phyloP scores from a whole-genome alignment of 2,329 filamentous ascomycete species.

The Alternaria hordeiaustralica region DNA sequence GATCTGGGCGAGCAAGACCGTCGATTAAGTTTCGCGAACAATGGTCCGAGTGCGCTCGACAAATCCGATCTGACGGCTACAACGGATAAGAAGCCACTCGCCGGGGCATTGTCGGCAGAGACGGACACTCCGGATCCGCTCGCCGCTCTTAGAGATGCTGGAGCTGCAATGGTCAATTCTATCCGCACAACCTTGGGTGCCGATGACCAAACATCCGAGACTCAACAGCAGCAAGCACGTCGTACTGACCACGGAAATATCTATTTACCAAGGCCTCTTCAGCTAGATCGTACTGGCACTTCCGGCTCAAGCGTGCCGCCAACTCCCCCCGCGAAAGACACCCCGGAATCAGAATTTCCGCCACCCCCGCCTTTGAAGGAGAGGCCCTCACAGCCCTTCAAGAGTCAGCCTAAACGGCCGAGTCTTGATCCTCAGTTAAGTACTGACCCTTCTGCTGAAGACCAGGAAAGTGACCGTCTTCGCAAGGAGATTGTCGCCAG shows the following conservation, averaged over 20 bases:
- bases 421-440: conserved; percentile 49
- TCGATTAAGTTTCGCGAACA: conserved; percentile 23
- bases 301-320: conserved; percentile 50
- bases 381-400: conserved; percentile 34
- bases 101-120: conserved; percentile 23
- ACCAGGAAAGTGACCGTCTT: conserved; percentile 74
- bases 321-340: conserved; percentile 57
- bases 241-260: conserved; percentile 39
- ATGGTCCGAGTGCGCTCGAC: conserved; percentile 24
- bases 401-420: conserved; percentile 27
- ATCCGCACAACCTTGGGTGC: conserved; percentile 50
- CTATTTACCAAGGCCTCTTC: conserved; percentile 46
- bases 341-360: conserved; percentile 36
- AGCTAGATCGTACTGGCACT: conserved; percentile 47
- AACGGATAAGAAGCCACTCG: conserved; percentile 43
- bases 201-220: conserved; percentile 26
- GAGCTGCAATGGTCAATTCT: conserved; percentile 56
- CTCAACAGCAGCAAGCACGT: conserved; percentile 9
- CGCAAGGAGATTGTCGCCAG: conserved; percentile 77
- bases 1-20: conserved; percentile 39
- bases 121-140: conserved; percentile 43
- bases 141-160: conserved; percentile 54
- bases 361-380: conserved; percentile 47
- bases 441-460: conserved; percentile 60
- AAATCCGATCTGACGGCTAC: conserved; percentile 46